Evolutionary conservation across 225 moss, liverwort and hornwort species (phyloP).

Genomic region (Polytrichum formosum): DNA sequence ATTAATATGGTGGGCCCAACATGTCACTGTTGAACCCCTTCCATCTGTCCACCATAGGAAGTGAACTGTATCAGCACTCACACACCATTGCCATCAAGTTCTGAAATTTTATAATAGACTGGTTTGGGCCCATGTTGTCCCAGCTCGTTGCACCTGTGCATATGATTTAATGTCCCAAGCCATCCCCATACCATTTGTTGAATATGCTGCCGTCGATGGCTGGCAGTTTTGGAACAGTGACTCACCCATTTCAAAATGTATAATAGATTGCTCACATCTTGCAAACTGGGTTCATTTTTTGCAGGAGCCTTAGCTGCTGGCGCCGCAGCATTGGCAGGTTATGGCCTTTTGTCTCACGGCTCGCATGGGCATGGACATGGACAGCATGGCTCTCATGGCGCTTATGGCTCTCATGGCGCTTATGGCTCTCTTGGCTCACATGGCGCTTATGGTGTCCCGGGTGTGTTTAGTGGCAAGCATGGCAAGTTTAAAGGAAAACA

Average conservation of each 20-base stretch:
- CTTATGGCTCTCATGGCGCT: not conserved
- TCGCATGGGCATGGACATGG: not conserved
- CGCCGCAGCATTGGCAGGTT: not conserved
- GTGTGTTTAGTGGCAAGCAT: not conserved
- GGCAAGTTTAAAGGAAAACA: not conserved
- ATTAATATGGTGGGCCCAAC: not conserved
- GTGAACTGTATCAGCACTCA: too few relatives aligned
- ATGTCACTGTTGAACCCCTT: too few relatives aligned
- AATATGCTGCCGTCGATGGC: not conserved
- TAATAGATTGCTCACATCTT: not conserved
- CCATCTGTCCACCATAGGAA: too few relatives aligned
- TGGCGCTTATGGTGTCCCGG: not conserved
- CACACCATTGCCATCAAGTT: too few relatives aligned
- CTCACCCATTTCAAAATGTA: not conserved
- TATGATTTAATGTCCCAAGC: too few relatives aligned
- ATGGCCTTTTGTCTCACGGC: not conserved
- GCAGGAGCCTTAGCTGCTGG: conserved; percentile 5
- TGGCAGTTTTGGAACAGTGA: too few relatives aligned
- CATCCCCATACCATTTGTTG: not conserved
- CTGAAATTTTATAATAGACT: too few relatives aligned
- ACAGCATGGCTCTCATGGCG: not conserved
- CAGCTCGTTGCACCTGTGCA: too few relatives aligned
- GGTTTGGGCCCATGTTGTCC: too few relatives aligned
- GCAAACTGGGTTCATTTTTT: not conserved
- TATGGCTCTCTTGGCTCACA: not conserved